Conservation (phyloP, 441 rosid species). For the Pelargonium fulgidum region DNA sequence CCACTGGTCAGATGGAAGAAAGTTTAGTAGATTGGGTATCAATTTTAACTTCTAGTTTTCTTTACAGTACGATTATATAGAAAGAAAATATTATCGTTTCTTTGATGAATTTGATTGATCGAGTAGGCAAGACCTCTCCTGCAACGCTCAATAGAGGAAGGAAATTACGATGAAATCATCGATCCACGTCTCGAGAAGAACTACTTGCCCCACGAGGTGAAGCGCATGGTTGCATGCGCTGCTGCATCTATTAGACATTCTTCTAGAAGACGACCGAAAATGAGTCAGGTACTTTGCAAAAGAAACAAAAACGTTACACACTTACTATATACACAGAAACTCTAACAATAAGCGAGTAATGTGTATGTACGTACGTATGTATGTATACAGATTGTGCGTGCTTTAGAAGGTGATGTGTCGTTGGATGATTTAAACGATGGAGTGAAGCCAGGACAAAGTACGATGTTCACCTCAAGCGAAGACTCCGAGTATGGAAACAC, state of each 20-base stretch:
- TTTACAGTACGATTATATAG: not conserved
- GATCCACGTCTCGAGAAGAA: slow-evolving; percentile 59
- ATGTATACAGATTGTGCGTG: not conserved
- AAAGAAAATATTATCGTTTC: slow-evolving; percentile 2
- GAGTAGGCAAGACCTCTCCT: slow-evolving; percentile 74
- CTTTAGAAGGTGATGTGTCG: not conserved
- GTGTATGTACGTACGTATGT: no score
- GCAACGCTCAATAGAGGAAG: slow-evolving; percentile 39
- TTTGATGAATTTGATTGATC: not conserved
- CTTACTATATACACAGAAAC: no score
- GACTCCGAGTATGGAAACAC: not conserved
- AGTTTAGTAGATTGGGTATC: slow-evolving; percentile 81
- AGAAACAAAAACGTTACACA: no score
- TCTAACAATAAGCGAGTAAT: no score
- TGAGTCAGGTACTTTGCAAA: slow-evolving; percentile 52
- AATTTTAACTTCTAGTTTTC: not conserved
- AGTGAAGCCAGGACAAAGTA: slow-evolving; percentile 2
- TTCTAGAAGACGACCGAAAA: slow-evolving; percentile 62
- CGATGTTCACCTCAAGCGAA: not conserved
- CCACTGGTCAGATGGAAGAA: slow-evolving; percentile 51
- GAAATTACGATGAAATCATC: slow-evolving; percentile 41
- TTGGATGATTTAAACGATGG: not conserved
- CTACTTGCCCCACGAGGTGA: slow-evolving; percentile 52
- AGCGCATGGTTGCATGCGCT: slow-evolving; percentile 69
- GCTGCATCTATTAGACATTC: slow-evolving; percentile 61